Evolutionary conservation across 306 rosid species (phyloP).

Genomic region (Calophaca sinica): DNA sequence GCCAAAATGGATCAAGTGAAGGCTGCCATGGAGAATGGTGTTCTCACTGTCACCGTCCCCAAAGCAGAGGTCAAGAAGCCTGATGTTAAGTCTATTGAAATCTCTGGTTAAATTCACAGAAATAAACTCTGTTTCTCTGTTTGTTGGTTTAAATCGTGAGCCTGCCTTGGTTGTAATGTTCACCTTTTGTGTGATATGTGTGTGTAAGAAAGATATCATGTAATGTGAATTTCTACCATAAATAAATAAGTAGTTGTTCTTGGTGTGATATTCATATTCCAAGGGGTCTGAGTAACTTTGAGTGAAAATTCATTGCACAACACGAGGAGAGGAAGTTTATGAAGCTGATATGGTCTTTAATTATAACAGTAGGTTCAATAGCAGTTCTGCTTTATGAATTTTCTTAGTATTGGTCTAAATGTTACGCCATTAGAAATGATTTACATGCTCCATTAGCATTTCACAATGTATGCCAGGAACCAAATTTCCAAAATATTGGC

Average conservation of each 20-base stretch:
- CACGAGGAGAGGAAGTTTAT: too few relatives aligned
- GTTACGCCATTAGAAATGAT: too few relatives aligned
- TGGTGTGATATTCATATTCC: too few relatives aligned
- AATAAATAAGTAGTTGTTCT: neutral
- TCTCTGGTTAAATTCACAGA: conserved; percentile 23
- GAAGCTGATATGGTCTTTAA: too few relatives aligned
- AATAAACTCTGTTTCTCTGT: neutral
- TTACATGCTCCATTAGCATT: too few relatives aligned
- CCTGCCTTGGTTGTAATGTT: neutral
- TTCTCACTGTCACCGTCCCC: conserved; percentile 47
- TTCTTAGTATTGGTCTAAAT: too few relatives aligned
- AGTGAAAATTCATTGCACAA: too few relatives aligned
- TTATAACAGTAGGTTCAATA: too few relatives aligned
- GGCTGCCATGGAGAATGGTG: conserved; percentile 48
- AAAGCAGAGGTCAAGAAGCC: conserved; percentile 39
- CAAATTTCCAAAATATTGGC: too few relatives aligned
- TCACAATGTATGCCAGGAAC: too few relatives aligned
- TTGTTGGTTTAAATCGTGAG: neutral
- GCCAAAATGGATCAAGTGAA: conserved; percentile 38
- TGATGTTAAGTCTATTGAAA: conserved; percentile 20
- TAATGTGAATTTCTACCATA: neutral
- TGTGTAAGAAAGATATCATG: neutral
- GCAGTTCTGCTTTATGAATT: too few relatives aligned
- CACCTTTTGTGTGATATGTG: neutral
- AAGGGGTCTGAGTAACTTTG: too few relatives aligned